Conservation (phyloP, 306 rosid species). For the Inga oerstediana region DNA sequence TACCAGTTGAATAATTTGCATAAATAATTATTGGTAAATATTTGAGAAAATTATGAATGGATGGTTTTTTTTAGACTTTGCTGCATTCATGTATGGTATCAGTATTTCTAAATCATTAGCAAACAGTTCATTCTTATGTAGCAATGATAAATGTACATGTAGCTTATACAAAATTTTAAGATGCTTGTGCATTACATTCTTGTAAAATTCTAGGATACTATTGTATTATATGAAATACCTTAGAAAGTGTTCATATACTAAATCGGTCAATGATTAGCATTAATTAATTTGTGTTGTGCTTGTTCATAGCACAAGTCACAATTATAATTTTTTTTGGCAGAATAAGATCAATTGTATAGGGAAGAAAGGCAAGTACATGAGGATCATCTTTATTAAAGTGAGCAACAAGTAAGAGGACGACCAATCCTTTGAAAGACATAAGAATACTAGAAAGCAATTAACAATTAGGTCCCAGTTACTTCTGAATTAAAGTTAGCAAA, state of each 20-base stretch:
- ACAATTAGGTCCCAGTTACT: not conserved
- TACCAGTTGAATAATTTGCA: not conserved
- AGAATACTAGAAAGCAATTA: not conserved
- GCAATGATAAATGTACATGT: not conserved
- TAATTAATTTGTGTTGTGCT: not conserved
- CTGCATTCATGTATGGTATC: slow-evolving; percentile 1
- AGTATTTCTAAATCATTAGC: not conserved
- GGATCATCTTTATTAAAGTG: not conserved
- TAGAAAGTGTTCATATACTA: not conserved
- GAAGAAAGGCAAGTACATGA: not conserved
- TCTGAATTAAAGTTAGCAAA: not conserved
- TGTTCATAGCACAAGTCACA: not conserved
- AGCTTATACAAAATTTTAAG: not conserved
- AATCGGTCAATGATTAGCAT: not conserved
- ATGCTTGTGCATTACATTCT: not conserved
- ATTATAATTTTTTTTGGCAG: not conserved
- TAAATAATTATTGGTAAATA: not conserved
- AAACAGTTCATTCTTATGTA: not conserved
- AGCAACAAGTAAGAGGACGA: not conserved
- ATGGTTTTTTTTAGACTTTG: not conserved
- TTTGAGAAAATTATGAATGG: slow-evolving; percentile 4
- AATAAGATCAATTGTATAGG: not conserved
- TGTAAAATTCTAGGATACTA: not conserved
- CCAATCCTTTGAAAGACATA: not conserved
- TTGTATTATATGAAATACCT: not conserved